Percentiles rank a stretch among this genome's conserved stretches.
Conservation (phyloP, 169 alveolate species). For the Miamiensis avidus region DNA sequence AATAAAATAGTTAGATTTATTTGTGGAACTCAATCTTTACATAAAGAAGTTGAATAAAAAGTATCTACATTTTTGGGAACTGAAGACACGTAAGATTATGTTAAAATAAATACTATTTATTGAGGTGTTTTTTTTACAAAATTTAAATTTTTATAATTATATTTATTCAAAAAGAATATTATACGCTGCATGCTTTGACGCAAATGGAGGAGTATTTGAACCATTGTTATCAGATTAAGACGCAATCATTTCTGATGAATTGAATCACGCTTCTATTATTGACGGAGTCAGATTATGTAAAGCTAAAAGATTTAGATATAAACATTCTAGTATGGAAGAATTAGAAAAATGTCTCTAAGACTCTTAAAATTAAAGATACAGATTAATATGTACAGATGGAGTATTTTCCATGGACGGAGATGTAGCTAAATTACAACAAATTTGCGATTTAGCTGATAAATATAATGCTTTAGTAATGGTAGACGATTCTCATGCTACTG, state of each 20-base stretch:
- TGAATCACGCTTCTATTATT: constrained; percentile 72
- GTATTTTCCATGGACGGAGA: constrained; percentile 80
- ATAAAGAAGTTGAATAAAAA: constrained; percentile 53
- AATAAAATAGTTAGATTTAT: constrained; percentile 43
- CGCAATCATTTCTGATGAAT: constrained; percentile 63
- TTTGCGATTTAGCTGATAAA: constrained; percentile 54
- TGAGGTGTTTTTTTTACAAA: too few relatives aligned
- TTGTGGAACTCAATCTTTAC: constrained; percentile 67
- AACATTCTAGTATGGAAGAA: constrained; percentile 58
- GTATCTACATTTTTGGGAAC: constrained; percentile 50
- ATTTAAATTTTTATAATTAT: too few relatives aligned
- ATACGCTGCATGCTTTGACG: constrained; percentile 63
- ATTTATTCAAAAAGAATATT: constrained; percentile 14
- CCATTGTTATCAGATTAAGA: constrained; percentile 47
- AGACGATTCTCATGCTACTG: constrained; percentile 74
- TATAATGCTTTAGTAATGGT: constrained; percentile 61
- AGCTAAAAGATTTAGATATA: constrained; percentile 55
- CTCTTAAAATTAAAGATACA: constrained; percentile 26
- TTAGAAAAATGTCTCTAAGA: constrained; percentile 45
- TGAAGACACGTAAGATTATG: constrained; percentile 40
- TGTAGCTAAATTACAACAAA: constrained; percentile 64
- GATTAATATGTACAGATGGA: constrained; percentile 67
- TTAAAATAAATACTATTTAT: too few relatives aligned
- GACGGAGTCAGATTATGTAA: constrained; percentile 64
- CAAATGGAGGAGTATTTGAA: constrained; percentile 68